Percentiles rank a stretch among this genome's conserved stretches.
phyloP scores from a whole-genome alignment of 2,329 filamentous ascomycete species.

The Aureobasidium sp. region DNA sequence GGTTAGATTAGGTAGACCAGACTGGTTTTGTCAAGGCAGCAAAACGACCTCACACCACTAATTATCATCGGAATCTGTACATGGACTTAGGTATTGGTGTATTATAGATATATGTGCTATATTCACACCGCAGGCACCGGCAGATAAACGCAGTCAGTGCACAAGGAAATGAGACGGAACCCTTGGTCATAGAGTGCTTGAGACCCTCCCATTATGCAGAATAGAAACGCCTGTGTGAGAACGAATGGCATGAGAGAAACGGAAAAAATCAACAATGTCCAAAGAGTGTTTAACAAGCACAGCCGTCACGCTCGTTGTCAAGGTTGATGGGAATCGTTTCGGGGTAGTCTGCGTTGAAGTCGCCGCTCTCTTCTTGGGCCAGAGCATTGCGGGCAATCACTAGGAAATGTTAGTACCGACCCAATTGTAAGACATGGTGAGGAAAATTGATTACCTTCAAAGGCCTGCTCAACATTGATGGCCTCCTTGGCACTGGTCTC shows the following conservation, averaged over 20 bases:
- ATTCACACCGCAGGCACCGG: constrained; percentile 10
- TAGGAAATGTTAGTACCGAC: constrained; percentile 31
- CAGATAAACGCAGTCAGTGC: background rate
- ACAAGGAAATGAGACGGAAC: background rate
- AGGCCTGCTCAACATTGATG: constrained; percentile 90
- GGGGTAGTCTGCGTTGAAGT: constrained; percentile 94
- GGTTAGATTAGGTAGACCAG: background rate
- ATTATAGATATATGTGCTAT: constrained; percentile 14
- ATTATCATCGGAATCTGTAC: background rate
- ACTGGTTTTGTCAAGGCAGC: background rate
- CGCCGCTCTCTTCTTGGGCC: constrained; percentile 93
- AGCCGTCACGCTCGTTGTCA: constrained; percentile 86
- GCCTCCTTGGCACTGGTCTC: constrained; percentile 99
- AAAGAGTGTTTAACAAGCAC: constrained; percentile 60
- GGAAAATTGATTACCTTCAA: constrained; percentile 46
- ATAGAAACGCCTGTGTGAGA: constrained; percentile 2
- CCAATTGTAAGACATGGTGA: background rate
- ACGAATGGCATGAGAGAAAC: constrained; percentile 5
- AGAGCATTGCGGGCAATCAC: constrained; percentile 95
- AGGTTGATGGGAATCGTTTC: constrained; percentile 98
- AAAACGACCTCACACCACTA: background rate
- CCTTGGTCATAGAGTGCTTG: background rate
- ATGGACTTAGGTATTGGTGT: background rate
- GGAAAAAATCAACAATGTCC: background rate
- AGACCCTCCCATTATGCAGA: background rate